Evolutionary conservation across 1,284 basidiomycete species (phyloP), one percentile per base, ranked within the genome.

Genomic region (Boletellus deceptivus): DNA sequence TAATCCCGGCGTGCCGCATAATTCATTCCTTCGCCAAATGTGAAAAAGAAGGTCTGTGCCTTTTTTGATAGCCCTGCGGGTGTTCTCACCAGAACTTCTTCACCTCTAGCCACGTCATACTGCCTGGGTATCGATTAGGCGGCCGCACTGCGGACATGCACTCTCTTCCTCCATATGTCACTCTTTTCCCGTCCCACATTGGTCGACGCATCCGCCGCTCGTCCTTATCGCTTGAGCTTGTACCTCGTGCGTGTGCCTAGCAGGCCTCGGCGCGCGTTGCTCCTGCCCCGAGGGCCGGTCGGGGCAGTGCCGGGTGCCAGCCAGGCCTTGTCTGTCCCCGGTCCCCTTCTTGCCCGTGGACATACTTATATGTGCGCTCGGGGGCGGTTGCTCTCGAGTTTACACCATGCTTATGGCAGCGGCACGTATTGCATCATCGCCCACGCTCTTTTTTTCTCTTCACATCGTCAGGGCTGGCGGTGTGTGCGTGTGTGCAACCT

Each of bases 141-240:
- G 61, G 64, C 61, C 56, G 29, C 48, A 62, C 53, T 65, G 63
- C 58, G 64, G 64, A 54, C 62, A 61, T 48, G 50, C 60, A 47
- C 1, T 37, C n/a, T 42, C 33, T 43, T 50, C 34, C 47, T 27
- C 11, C 44, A 37, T 27, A 46, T 31, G 17, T 27, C 44, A 16
- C 35, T 27, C 24, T 20, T 37, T 45, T 33, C 20, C 42, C 24
- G 13, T 18, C 31, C 14, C 29, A 17, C 41, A 31, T 14, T 6
- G 16, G 34, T 35, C 34, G 3, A n/a, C 16, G 16, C 5, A 10
- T 10, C 31, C 27, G 7, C 17, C 11, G 9, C 17, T 38, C 24
- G 1, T 38, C 42, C 48, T 44, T 33, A 16, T 45, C 46, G 46
- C 35, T 36, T 35, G 37, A 17, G 9, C 10, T 8, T 13, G 29